Base-by-base conservation (phyloP, 345 rosid genomes). In the Aquilaria yunnanensis region DNA sequence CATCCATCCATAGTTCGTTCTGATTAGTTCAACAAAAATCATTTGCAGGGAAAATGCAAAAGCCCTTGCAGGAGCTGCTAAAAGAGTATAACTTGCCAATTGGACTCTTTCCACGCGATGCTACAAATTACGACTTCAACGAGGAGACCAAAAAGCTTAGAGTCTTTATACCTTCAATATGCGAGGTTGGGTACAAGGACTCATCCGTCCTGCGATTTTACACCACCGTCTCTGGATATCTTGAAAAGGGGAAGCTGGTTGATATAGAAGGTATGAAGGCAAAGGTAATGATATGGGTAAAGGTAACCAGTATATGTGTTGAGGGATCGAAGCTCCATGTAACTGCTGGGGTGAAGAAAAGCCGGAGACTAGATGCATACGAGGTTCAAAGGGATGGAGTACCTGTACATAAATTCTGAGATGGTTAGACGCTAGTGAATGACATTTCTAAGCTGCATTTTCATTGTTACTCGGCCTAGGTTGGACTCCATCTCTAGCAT, bases 241-340 rank as follows among this genome's bases (percentile, higher is more conserved):
- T 91, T 9, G 89, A 83, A 84, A 89, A 87, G 78, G 96, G 97
- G 34, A 91, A 87, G 77, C 79, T 94, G 6, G 81, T 73, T 0
- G 99, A 90, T 10, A 75, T 94, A 48, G 96, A 86, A 66, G 99
- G 99, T 57, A 64, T 94, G 80, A 94, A 94, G 83, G 90, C 97
- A 1, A 94, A 91, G 72, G 79, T 87, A 31, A 64, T 94, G 80
- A 73, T 90, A 8, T 91, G 99, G 99, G 87, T 89, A 55, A 91
- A 94, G 71, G 96, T 94, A 61, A 82, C 82, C 11, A 73, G 77
- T 47, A 78, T 94, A 63, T 51, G 91, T 48, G 81, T 93, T 5
- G 96, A 85, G 1, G 74, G 87, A 5, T 57, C 91, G 10, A 94
- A 88, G 81, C 90, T 91, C 16, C 79, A 91, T 68, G 88, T 94